These are phyloP conservation scores for Chalciporus piperatoides DNA, from an alignment of 1,284 basidiomycete species.

Conservation along the genomic window DNA sequence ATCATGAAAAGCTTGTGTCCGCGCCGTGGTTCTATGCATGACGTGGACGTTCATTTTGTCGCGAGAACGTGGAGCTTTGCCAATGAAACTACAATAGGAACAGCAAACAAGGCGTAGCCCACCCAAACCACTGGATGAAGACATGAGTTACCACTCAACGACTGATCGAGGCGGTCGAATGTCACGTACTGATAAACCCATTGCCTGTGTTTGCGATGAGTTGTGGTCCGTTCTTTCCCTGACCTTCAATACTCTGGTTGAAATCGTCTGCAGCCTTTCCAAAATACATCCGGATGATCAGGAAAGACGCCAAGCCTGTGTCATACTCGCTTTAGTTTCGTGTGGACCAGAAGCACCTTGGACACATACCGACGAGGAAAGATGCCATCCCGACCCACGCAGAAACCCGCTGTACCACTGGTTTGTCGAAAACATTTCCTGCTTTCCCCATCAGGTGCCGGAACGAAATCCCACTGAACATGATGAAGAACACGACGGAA, in stretches of 20 bases:
- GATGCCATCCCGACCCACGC: conserved; percentile 74
- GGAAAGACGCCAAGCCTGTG: conserved; percentile 63
- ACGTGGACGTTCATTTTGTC: conserved; percentile 33
- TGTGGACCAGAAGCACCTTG: background rate
- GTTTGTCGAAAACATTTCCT: conserved; percentile 51
- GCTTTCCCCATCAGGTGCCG: conserved; percentile 59
- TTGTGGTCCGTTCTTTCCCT: conserved; percentile 51
- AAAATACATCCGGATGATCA: conserved; percentile 76
- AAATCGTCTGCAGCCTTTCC: conserved; percentile 76
- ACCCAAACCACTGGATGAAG: conserved; percentile 64
- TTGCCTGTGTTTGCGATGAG: conserved; percentile 65
- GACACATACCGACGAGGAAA: conserved; percentile 60
- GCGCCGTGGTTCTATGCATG: background rate
- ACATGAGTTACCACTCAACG: conserved; percentile 8
- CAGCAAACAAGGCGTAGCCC: conserved; percentile 67
- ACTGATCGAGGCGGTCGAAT: background rate
- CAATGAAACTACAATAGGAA: conserved; percentile 65
- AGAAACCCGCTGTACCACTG: conserved; percentile 53
- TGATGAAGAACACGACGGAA: conserved; percentile 62
- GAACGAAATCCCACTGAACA: conserved; percentile 64
- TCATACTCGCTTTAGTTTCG: background rate
- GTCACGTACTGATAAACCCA: conserved; percentile 67
- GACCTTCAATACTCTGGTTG: conserved; percentile 54
- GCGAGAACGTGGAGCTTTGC: conserved; percentile 64
- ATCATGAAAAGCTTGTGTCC: conserved; percentile 6